Conservation (phyloP, 139 green algal species). For the Dunaliella primolecta region DNA sequence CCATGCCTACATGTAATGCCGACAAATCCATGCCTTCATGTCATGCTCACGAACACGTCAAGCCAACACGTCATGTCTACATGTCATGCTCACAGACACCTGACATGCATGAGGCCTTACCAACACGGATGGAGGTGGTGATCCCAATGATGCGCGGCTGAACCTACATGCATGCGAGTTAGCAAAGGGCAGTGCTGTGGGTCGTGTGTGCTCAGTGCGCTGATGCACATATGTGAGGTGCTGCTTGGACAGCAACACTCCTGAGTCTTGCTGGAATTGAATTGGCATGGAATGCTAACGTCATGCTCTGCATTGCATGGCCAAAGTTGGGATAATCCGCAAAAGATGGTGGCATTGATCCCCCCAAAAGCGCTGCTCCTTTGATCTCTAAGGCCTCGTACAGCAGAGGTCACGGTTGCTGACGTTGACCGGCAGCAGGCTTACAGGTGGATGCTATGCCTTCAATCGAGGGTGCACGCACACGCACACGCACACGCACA, state of each 20-base stretch:
- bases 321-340: too few relatives aligned
- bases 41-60: not conserved
- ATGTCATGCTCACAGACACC: not conserved
- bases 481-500: not conserved
- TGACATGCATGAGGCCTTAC: not conserved
- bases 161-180: not conserved
- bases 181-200: not conserved
- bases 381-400: too few relatives aligned
- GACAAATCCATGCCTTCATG: not conserved
- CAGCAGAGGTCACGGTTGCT: too few relatives aligned
- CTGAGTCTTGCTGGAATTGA: too few relatives aligned
- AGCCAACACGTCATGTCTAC: not conserved
- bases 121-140: slow-evolving; percentile 12
- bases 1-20: not conserved
- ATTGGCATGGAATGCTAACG: too few relatives aligned
- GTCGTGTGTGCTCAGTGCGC: too few relatives aligned
- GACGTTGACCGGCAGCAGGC: too few relatives aligned
- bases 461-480: too few relatives aligned
- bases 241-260: not conserved
- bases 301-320: not conserved
- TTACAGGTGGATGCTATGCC: too few relatives aligned
- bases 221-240: too few relatives aligned
- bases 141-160: slow-evolving; percentile 10
- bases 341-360: not conserved
- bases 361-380: not conserved